phyloP scores from a whole-genome alignment of 805 yeast species.

The Metschnikowia kofuensis region DNA sequence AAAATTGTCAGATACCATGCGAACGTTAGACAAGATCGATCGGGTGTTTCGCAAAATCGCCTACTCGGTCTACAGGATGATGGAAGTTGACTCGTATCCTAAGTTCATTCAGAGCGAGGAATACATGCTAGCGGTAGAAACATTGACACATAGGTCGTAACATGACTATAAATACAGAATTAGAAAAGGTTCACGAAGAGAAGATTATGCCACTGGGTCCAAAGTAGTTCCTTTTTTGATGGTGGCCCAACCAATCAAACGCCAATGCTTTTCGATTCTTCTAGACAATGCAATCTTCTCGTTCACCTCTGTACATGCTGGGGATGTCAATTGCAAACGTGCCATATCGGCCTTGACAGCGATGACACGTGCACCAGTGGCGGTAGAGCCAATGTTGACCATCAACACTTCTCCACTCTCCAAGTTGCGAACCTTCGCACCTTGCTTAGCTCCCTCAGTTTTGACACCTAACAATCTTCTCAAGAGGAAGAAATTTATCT shows the following conservation, averaged over 20 bases:
- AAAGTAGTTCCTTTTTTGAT: constrained; percentile 90
- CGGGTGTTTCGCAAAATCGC: constrained; percentile 48
- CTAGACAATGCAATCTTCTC: constrained; percentile 98
- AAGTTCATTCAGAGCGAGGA: constrained; percentile 49
- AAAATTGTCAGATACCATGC: constrained; percentile 7
- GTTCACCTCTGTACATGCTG: constrained; percentile 97
- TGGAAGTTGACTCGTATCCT: constrained; percentile 73
- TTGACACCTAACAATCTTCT: constrained; percentile 98
- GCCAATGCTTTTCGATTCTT: constrained; percentile 99
- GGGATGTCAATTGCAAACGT: constrained; percentile 90
- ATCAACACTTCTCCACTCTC: constrained; percentile 93
- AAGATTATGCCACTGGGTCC: constrained; percentile 59
- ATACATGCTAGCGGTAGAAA: constrained; percentile 18
- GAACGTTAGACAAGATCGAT: constrained; percentile 7
- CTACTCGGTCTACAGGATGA: constrained; percentile 50
- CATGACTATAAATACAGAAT: constrained; percentile 15
- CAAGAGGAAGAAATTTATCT: constrained; percentile 92
- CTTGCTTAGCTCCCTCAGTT: constrained; percentile 93
- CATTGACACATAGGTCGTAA: constrained; percentile 11
- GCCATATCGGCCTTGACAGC: constrained; percentile 99
- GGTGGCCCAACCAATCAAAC: constrained; percentile 99
- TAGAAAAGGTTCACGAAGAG: constrained; percentile 2
- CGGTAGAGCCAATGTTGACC: constrained; percentile 99
- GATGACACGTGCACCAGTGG: constrained; percentile 98
- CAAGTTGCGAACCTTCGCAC: constrained; percentile 91